These are phyloP conservation scores for Trypanosoma theileri DNA, from an alignment of 208 protist species.

Conservation along the genomic window DNA sequence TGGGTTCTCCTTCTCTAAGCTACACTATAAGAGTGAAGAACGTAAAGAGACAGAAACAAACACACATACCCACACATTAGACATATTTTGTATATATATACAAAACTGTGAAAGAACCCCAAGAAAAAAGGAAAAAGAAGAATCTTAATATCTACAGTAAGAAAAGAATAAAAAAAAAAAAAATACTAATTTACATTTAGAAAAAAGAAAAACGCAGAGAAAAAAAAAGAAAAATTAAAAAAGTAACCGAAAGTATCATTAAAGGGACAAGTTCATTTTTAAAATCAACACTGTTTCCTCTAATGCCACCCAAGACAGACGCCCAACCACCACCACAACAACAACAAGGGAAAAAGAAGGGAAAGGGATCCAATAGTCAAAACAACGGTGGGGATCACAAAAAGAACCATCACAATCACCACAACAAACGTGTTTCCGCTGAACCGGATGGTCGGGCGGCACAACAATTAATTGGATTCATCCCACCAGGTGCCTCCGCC, in stretches of 20 bases:
- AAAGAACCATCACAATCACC: constrained; percentile 3
- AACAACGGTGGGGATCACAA: constrained; percentile 2
- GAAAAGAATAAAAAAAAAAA: too few relatives aligned
- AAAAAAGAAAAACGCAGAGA: too few relatives aligned
- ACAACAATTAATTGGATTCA: constrained; percentile 23
- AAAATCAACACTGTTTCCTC: too few relatives aligned
- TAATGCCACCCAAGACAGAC: too few relatives aligned
- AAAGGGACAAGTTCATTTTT: too few relatives aligned
- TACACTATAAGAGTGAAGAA: not conserved
- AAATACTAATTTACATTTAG: too few relatives aligned
- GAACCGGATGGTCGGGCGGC: constrained; percentile 12
- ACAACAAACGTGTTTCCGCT: not conserved
- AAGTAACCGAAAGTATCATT: too few relatives aligned
- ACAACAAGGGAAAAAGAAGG: constrained; percentile 9
- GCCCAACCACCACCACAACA: not conserved
- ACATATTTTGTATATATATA: not conserved
- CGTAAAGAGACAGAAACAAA: not conserved
- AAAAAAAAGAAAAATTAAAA: too few relatives aligned
- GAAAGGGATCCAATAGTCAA: constrained; percentile 1
- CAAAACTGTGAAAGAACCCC: too few relatives aligned
- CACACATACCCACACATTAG: too few relatives aligned
- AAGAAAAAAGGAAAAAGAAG: constrained; percentile 4
- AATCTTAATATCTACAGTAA: not conserved
- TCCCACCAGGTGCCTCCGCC: constrained; percentile 26
- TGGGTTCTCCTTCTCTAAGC: too few relatives aligned